Base-by-base conservation (phyloP, 768 basidiomycete species). In the Suillus weaverae region DNA sequence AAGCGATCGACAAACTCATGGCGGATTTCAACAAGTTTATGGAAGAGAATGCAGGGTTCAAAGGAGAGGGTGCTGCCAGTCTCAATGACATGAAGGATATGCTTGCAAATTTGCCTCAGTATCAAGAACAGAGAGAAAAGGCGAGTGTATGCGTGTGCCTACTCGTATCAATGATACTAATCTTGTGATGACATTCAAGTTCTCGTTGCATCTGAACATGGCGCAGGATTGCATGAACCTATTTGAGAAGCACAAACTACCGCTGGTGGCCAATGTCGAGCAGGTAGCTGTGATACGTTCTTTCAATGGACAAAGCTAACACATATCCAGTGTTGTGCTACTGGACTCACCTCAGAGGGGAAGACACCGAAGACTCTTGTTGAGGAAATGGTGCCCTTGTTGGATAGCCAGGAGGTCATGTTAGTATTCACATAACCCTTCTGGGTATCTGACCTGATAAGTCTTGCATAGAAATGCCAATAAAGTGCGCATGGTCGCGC, bases 81-180 rank as follows among this genome's bases (percentile, higher is more conserved):
- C 76, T 99, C 55, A 97, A 95, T 71, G 97, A 98, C 77, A 96
- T 99, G 93, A 98, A 97, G 77, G 97, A 99, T 72, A 97, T 99
- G 97, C 82, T 99, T 39, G 97, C 97, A 38, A 94, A 82, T 72
- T 75, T 99, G 66, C 95, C 96, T 2, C 94, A 97, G 77, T 97
- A 92, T 70, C 92, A 96, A 78, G 95, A 97, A 68, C 92, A 94
- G 69, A 86, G 97, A 63, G 96, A 99, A 75, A 95, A 95, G 86
- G 95, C 91, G 43, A 22, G 77, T 65, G 18, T 22, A 13, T 7
- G 14, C 36, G 39, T 62, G 26, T 62, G 26, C 33, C 22, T 22
- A 18, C 61, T 18, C 59, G n/a, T 36, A 61, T n/a, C 32, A 20
- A 30, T 41, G 13, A 54, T 54, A 22, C n/a, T 51, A 38, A 33